Percentiles rank a stretch among this genome's conserved stretches.
Conservation (phyloP, 306 rosid species). For the Citrullus mucosospermus region DNA sequence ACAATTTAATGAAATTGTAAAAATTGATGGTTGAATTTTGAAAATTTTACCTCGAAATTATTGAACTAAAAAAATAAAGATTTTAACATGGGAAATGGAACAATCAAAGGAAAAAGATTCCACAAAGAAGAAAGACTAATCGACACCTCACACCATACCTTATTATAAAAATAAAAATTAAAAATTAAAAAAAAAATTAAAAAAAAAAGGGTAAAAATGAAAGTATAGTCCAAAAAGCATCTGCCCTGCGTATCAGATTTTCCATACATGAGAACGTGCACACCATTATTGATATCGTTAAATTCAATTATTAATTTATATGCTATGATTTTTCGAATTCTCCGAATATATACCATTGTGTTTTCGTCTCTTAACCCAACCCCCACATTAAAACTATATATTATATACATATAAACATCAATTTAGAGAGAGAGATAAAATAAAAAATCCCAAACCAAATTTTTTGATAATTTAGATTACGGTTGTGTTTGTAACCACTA, state of each 20-base stretch:
- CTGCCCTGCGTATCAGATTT: conserved; percentile 8
- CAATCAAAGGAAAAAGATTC: neutral
- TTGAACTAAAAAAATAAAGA: neutral
- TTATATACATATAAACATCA: neutral
- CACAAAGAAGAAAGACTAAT: neutral
- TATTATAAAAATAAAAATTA: neutral
- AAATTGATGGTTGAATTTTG: too few species aligned
- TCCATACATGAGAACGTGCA: conserved; percentile 6
- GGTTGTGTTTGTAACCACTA: neutral
- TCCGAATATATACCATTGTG: neutral
- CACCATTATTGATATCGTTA: neutral
- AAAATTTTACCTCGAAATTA: too few species aligned
- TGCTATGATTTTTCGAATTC: neutral
- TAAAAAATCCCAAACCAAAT: neutral
- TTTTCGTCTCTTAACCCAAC: neutral
- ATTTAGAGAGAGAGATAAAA: neutral
- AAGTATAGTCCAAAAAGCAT: conserved; percentile 4
- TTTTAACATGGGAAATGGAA: neutral
- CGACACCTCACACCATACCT: neutral
- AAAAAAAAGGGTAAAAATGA: neutral
- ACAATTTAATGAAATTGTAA: too few species aligned
- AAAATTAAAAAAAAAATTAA: too few species aligned
- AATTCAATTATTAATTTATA: neutral
- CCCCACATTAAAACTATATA: neutral
- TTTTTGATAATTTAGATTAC: neutral